Percentiles rank a stretch among this genome's conserved stretches.
Conservation (phyloP, 2,329 filamentous ascomycete genomes). For the Trichoderma atrobrunneum region DNA sequence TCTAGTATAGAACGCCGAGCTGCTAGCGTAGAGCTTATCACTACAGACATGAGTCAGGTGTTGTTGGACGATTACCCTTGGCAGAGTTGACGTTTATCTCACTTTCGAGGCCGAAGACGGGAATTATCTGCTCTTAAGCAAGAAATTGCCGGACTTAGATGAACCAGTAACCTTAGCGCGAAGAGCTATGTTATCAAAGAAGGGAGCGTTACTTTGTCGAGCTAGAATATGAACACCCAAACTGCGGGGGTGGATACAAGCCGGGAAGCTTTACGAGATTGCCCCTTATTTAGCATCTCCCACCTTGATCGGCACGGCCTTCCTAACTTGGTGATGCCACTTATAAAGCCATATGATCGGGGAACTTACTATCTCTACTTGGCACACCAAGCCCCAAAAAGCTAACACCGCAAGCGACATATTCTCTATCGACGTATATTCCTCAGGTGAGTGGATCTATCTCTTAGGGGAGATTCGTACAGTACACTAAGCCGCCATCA, state of each 20-base stretch:
- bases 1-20: background rate
- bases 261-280: background rate
- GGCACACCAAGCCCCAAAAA: background rate
- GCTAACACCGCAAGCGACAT: background rate
- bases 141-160: background rate
- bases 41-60: background rate
- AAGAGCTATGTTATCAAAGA: background rate
- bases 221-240: background rate
- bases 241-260: background rate
- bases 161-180: background rate
- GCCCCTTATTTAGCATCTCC: background rate
- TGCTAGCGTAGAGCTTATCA: background rate
- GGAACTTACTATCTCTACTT: background rate
- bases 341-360: background rate
- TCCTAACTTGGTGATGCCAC: background rate
- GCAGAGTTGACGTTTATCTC: background rate
- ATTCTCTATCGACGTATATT: accelerated
- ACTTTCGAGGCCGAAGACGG: background rate
- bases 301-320: background rate
- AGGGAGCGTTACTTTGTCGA: background rate
- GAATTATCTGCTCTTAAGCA: no score
- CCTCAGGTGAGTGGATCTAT: background rate
- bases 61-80: background rate
- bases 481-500: background rate
- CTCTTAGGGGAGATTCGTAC: background rate